Conservation (phyloP, 768 basidiomycete species). For the Collybia sp. region DNA sequence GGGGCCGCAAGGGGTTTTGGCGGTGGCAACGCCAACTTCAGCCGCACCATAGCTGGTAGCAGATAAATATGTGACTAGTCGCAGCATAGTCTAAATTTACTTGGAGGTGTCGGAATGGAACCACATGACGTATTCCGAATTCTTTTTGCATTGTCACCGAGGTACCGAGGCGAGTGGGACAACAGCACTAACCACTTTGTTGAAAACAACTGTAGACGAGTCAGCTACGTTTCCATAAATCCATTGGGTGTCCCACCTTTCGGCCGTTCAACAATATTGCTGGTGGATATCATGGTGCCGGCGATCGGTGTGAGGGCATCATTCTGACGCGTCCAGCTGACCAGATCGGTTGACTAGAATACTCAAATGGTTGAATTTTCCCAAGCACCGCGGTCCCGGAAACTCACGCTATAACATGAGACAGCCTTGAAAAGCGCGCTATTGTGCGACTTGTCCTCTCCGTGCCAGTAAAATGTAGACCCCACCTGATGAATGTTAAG, state of each 20-base stretch:
- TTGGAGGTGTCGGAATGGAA: conserved; percentile 62
- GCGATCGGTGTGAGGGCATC: conserved; percentile 51
- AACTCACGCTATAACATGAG: conserved; percentile 48
- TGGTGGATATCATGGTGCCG: conserved; percentile 51
- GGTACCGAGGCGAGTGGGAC: background rate
- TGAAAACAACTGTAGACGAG: conserved; percentile 40
- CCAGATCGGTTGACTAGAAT: conserved; percentile 42
- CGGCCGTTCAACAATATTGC: conserved; percentile 57
- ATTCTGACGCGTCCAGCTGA: conserved; percentile 52
- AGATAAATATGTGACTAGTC: background rate
- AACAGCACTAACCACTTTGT: conserved; percentile 32
- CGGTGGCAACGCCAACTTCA: conserved; percentile 56
- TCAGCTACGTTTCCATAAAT: background rate
- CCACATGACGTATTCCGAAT: conserved; percentile 66
- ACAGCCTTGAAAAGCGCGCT: conserved; percentile 52
- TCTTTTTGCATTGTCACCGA: conserved; percentile 29
- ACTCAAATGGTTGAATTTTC: conserved; percentile 5
- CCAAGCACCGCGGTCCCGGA: background rate
- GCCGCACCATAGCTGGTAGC: conserved; percentile 54
- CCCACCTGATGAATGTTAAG: conserved; percentile 30
- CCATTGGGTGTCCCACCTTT: conserved; percentile 35
- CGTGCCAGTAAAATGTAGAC: conserved; percentile 56
- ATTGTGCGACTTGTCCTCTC: conserved; percentile 58
- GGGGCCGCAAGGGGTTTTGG: conserved; percentile 55
- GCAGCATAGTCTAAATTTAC: conserved; percentile 21